These are phyloP conservation scores for Mycena galericulata DNA, from an alignment of 768 basidiomycete species.

Conservation along the genomic window DNA sequence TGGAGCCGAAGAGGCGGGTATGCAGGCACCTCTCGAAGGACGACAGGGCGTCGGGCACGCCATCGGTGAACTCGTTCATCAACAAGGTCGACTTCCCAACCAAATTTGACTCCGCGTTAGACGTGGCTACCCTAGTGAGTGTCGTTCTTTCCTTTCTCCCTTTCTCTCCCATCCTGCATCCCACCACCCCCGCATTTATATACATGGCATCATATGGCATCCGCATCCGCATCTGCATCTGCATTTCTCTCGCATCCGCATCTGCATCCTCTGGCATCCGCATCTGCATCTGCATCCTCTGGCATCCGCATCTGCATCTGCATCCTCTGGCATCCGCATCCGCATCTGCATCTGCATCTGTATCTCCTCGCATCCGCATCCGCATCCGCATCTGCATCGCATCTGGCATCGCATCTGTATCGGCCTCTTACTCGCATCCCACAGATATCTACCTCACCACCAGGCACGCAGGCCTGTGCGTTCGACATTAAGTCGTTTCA, in stretches of 20 bases:
- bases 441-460: conserved; percentile 35
- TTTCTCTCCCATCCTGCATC: no score
- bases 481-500: conserved; percentile 39
- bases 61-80: conserved; percentile 26
- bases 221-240: not conserved
- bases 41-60: no score
- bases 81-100: conserved; percentile 35
- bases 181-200: no score
- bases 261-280: not conserved
- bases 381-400: not conserved
- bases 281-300: no score
- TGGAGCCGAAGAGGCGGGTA: no score
- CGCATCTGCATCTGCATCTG: not conserved
- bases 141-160: no score
- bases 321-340: no score
- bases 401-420: not conserved
- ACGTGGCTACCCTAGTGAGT: conserved; percentile 32
- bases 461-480: conserved; percentile 33
- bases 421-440: not conserved
- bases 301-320: no score
- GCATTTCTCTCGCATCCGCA: no score
- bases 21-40: no score
- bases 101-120: conserved; percentile 21
- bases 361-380: not conserved
- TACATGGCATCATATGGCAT: no score